These are phyloP conservation scores for Russula griseocarnosa DNA, from an alignment of 768 basidiomycete species.

Conservation along the genomic window DNA sequence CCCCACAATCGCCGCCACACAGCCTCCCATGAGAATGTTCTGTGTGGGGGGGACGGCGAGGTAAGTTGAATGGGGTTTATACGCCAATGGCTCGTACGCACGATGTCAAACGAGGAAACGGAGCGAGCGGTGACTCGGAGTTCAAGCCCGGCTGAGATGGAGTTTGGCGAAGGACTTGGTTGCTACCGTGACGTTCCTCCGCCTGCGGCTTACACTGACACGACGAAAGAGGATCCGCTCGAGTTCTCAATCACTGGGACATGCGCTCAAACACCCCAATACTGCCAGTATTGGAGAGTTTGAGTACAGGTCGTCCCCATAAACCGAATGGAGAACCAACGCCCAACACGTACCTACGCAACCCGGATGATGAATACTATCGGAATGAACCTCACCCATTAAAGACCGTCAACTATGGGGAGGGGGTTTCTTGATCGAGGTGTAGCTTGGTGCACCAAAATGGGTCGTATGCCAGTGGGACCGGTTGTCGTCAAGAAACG, in stretches of 20 bases:
- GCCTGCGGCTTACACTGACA: neutral
- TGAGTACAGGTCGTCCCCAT: neutral
- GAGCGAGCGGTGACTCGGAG: conserved; percentile 61
- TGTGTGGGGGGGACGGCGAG: conserved; percentile 30
- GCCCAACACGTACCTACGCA: conserved; percentile 49
- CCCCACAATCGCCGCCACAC: conserved; percentile 74
- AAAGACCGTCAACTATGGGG: conserved; percentile 24
- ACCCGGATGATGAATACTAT: conserved; percentile 61
- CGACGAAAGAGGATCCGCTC: conserved; percentile 26
- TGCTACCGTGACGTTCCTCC: conserved; percentile 43
- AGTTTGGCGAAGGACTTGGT: conserved; percentile 84
- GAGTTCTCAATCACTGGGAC: too few species aligned
- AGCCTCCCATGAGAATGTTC: conserved; percentile 84
- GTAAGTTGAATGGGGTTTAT: neutral
- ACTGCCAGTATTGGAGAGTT: neutral
- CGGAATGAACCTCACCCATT: conserved; percentile 72
- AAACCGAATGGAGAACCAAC: neutral
- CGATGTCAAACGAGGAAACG: conserved; percentile 72
- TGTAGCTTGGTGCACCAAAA: conserved; percentile 48
- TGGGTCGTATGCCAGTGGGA: conserved; percentile 51
- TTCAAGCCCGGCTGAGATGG: conserved; percentile 79
- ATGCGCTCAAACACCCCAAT: too few species aligned
- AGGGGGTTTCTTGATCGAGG: neutral
- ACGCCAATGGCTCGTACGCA: conserved; percentile 33
- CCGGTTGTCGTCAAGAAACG: conserved; percentile 61